Evolutionary conservation across 108 stramenopile species (phyloP).

Genomic region (Mediolabrus comicus): DNA sequence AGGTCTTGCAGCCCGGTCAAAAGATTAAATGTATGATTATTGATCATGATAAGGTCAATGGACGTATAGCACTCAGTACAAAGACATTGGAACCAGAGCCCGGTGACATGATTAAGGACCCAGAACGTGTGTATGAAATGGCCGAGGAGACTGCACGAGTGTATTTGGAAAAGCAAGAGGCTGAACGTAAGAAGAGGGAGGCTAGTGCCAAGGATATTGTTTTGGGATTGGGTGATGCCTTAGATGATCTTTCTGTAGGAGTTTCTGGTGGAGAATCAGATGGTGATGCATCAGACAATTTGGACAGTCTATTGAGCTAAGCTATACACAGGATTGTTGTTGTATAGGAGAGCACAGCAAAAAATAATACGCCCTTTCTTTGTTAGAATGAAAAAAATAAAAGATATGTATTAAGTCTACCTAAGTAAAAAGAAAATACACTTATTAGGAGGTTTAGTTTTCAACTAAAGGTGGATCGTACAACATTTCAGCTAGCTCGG

Average conservation of each 20-base stretch:
- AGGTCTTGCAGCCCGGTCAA: constrained; percentile 88
- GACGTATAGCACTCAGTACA: constrained; percentile 93
- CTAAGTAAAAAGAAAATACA: no score
- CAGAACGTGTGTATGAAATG: constrained; percentile 78
- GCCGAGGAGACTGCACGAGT: constrained; percentile 88
- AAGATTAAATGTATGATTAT: constrained; percentile 97
- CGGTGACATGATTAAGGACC: constrained; percentile 95
- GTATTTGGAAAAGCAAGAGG: constrained; percentile 92
- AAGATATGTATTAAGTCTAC: background rate
- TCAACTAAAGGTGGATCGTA: no score
- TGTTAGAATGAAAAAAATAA: background rate
- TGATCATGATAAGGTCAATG: constrained; percentile 95
- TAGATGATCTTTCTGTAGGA: constrained; percentile 75
- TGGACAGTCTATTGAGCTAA: constrained; percentile 77
- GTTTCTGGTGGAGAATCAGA: constrained; percentile 52
- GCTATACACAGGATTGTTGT: background rate
- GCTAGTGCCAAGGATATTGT: constrained; percentile 94
- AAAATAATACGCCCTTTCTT: no score
- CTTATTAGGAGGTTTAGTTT: no score
- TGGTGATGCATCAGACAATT: constrained; percentile 74
- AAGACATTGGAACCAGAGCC: constrained; percentile 97
- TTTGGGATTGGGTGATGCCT: constrained; percentile 87
- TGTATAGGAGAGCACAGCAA: background rate
- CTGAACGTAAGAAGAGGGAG: constrained; percentile 90
- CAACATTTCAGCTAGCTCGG: no score